These are phyloP conservation scores for Arthrobotrys conoides DNA, from an alignment of 2,329 filamentous ascomycete genomes.

Conservation along the genomic window DNA sequence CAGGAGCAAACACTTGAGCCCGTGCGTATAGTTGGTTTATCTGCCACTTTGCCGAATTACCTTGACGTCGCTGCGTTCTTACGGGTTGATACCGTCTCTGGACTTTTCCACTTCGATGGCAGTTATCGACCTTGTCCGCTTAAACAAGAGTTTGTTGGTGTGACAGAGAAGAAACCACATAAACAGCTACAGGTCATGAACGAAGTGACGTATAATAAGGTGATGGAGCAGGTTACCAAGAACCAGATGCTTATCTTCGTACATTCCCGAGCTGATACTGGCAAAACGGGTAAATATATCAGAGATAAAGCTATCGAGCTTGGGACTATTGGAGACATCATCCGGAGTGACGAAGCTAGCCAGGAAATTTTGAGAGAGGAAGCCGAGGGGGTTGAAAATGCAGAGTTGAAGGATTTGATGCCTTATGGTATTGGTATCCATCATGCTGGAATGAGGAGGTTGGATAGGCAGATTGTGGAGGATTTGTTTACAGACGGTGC, in stretches of 20 bases:
- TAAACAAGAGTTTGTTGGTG: slow-evolving; percentile 96
- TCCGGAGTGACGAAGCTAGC: slow-evolving; percentile 91
- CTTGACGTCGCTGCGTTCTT: slow-evolving; percentile 95
- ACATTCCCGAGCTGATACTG: slow-evolving; percentile 97
- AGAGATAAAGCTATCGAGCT: slow-evolving; percentile 96
- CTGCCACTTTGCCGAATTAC: slow-evolving; percentile 96
- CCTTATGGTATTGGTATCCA: slow-evolving; percentile 98
- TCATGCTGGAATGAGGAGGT: slow-evolving; percentile 95
- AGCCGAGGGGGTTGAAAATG: slow-evolving; percentile 81
- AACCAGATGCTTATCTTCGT: slow-evolving; percentile 99
- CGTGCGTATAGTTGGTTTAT: slow-evolving; percentile 90
- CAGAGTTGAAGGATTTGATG: slow-evolving; percentile 91
- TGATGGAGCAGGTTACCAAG: slow-evolving; percentile 89
- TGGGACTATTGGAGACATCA: slow-evolving; percentile 95
- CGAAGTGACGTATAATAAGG: slow-evolving; percentile 97
- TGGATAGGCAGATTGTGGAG: slow-evolving; percentile 95
- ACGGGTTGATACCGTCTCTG: slow-evolving; percentile 86
- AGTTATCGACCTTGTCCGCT: slow-evolving; percentile 93
- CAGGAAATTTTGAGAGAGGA: slow-evolving; percentile 90
- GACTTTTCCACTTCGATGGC: slow-evolving; percentile 95
- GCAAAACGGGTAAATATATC: slow-evolving; percentile 96
- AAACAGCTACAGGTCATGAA: slow-evolving; percentile 99
- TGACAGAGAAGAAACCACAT: slow-evolving; percentile 98
- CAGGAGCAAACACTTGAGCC: slow-evolving; percentile 95
- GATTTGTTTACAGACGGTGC: slow-evolving; percentile 92